These are phyloP conservation scores for Meyerozyma guilliermondii DNA, from an alignment of 1,139 yeast species.

Conservation along the genomic window DNA sequence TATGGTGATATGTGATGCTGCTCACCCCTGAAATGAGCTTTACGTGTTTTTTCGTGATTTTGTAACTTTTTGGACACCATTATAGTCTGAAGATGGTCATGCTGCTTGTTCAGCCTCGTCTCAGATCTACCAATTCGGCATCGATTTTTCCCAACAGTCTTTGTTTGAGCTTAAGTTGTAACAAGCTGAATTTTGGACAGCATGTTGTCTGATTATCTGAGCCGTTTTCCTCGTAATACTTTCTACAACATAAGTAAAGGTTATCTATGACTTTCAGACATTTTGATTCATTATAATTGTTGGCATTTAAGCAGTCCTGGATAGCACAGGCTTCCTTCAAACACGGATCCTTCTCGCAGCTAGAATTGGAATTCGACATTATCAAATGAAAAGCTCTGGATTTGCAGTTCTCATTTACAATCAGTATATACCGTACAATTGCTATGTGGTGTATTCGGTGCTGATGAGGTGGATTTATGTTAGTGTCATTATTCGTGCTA, in stretches of 20 bases:
- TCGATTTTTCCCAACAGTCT: constrained; percentile 48
- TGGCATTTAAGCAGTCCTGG: constrained; percentile 54
- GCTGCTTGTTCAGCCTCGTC: constrained; percentile 2
- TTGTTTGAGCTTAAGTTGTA: constrained; percentile 55
- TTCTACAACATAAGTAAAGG: constrained; percentile 56
- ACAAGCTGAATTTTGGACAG: constrained; percentile 56
- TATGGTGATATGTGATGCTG: neutral
- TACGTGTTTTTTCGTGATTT: too few relatives aligned
- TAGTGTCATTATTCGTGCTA: neutral
- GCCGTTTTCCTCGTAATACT: constrained; percentile 50
- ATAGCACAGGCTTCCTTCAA: constrained; percentile 67
- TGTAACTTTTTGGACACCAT: too few relatives aligned
- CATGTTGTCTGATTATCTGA: constrained; percentile 53
- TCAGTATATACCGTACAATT: neutral
- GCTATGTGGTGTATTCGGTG: neutral
- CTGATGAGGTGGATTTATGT: neutral
- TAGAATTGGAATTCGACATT: neutral
- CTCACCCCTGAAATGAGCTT: too few relatives aligned
- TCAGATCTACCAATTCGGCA: constrained; percentile 37
- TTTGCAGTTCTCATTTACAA: neutral
- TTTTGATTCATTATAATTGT: constrained; percentile 56
- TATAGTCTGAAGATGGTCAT: neutral
- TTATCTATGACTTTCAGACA: constrained; percentile 56
- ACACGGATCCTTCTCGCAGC: constrained; percentile 40
- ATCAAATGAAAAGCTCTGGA: neutral